Evolutionary conservation across 495 filamentous ascomycete species (phyloP).

Genomic region (Neurospora sp.): DNA sequence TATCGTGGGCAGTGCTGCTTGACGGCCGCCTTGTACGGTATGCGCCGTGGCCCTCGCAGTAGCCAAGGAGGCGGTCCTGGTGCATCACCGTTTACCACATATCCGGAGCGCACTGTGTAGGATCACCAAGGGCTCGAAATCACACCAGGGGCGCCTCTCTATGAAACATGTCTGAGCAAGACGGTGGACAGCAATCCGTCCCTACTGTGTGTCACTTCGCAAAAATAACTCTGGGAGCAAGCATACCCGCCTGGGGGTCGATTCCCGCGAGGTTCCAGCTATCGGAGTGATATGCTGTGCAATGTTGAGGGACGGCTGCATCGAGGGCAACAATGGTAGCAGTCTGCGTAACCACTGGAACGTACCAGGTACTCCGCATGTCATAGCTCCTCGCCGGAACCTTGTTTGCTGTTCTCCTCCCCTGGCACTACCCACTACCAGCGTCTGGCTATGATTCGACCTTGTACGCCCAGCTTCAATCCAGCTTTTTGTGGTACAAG

Average conservation of each 20-base stretch:
- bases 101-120: neutral
- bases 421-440: neutral
- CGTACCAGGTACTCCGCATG: neutral
- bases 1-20: neutral
- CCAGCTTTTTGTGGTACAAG: neutral
- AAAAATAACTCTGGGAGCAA: neutral
- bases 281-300: neutral
- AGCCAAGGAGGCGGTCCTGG: neutral
- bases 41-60: neutral
- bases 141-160: neutral
- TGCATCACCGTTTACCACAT: neutral
- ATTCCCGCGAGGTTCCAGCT: neutral
- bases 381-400: neutral
- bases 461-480: neutral
- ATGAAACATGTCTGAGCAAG: neutral
- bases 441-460: slow-evolving; percentile 1
- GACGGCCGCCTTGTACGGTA: neutral
- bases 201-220: neutral
- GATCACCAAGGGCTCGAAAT: neutral
- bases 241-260: neutral
- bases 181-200: neutral
- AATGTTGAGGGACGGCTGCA: neutral
- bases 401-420: neutral
- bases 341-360: neutral
- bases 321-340: neutral